Base-by-base conservation (phyloP, 495 filamentous ascomycete species). In the Pyrenula aspistea region DNA sequence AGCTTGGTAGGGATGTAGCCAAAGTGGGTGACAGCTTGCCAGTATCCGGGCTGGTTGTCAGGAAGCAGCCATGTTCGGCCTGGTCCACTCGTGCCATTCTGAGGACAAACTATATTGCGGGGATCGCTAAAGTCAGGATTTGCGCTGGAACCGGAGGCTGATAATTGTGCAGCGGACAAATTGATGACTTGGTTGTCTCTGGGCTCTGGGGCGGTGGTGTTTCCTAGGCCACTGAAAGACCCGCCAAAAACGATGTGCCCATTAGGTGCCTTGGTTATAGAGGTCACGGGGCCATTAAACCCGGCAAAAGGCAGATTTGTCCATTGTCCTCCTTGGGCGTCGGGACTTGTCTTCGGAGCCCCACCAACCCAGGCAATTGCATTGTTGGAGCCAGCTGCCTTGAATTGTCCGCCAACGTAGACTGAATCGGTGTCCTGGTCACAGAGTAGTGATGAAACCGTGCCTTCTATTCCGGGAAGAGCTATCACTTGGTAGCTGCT, bases 201-300 rank as follows among this genome's bases (percentile, higher is more conserved):
- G 59, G 86, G 77, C 15, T 78, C 74, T 11, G 79, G 75, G 12
- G 74, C 77, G 10, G 70, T 71, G 49, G 82, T 88, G 66, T 95
- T 96, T 22, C 89, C 89, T n/a, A 96, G 73, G 19, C 88, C 89
- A 57, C 86, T 86, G 68, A 99, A 99, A n/a, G 77, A 79, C 52
- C 93, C 93, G 51, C 90, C 94, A 60, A 95, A 99, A 51, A 96
- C 79, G 56, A 99, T 86, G 61, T 92, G 86, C 2, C 86, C 88
- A 62, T 86, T 83, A 19, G 83, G 75, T 15, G 82, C 80, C 72
- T 90, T 88, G 51, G 83, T 74, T 57, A 99, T 96, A 31, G 89
- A 86, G 53, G 78, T 83, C 51, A 99, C 91, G 11, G 91, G 91
- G 51, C 90, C 91, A 74, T 96, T 96, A 70, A 99, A 92, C 24